Evolutionary conservation across 805 yeast genomes (phyloP).

Genomic region (Saturnispora galanensis): DNA sequence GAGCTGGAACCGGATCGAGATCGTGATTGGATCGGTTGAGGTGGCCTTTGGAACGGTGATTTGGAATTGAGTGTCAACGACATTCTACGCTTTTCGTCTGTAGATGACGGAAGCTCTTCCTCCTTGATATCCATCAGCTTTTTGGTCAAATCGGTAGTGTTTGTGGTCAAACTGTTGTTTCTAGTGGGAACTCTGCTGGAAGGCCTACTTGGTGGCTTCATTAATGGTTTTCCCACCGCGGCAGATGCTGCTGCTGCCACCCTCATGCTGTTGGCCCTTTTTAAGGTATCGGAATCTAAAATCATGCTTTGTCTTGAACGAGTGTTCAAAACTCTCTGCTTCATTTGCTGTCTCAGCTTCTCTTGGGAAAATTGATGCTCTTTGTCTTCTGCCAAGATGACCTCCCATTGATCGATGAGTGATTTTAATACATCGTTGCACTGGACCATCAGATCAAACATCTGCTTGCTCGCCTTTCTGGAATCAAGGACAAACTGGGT

Average conservation of each 20-base stretch:
- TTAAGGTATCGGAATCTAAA: neutral
- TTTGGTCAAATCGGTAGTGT: conserved; percentile 1
- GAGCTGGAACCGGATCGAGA: too few relatives aligned
- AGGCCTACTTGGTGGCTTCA: neutral
- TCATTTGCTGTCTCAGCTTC: conserved; percentile 19
- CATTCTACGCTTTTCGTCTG: conserved; percentile 3
- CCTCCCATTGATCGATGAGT: conserved; percentile 33
- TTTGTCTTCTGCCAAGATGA: conserved; percentile 22
- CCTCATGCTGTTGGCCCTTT: neutral
- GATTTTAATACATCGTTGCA: conserved; percentile 24
- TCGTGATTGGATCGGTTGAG: neutral
- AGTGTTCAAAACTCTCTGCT: conserved; percentile 16
- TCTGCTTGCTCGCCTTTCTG: conserved; percentile 34
- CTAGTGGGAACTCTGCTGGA: conserved; percentile 3
- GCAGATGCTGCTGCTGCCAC: neutral
- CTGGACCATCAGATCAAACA: conserved; percentile 21
- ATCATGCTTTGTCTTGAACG: conserved; percentile 10
- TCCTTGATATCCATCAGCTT: conserved; percentile 1
- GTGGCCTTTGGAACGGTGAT: conserved; percentile 4
- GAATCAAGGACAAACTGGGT: conserved; percentile 23
- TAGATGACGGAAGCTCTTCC: neutral
- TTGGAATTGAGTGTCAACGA: conserved; percentile 1
- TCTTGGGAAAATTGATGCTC: conserved; percentile 34
- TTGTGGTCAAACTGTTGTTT: conserved; percentile 2
- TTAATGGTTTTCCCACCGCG: neutral